A percentile compares a stretch with the other conserved stretches of the same genome.
Evolutionary conservation across 2,329 filamentous ascomycete species (phyloP).

Genomic region (Polytolypa hystricis): DNA sequence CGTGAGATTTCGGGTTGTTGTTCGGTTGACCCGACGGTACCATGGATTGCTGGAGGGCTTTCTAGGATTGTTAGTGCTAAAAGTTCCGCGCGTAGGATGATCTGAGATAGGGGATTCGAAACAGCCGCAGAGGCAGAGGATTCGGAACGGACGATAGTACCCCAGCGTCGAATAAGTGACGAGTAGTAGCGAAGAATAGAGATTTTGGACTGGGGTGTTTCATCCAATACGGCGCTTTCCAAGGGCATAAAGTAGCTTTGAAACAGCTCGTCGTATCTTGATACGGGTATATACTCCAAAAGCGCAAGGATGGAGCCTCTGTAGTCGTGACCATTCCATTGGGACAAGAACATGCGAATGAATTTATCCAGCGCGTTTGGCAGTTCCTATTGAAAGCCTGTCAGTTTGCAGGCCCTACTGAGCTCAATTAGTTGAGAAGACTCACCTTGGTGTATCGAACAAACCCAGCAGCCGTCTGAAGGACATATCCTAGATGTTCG

Average conservation of each 20-base stretch:
- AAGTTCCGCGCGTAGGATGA: constrained; percentile 39
- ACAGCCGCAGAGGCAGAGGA: constrained; percentile 6
- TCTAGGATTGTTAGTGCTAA: constrained; percentile 53
- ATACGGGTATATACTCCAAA: constrained; percentile 23
- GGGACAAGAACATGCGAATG: constrained; percentile 41
- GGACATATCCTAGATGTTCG: constrained; percentile 25
- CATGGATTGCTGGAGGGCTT: constrained; percentile 26
- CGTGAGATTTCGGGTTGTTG: constrained; percentile 18
- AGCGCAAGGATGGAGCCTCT: constrained; percentile 31
- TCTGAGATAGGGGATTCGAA: constrained; percentile 27
- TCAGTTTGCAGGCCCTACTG: constrained; percentile 1
- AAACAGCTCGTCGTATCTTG: constrained; percentile 24
- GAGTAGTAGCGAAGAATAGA: constrained; percentile 58
- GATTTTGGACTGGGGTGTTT: constrained; percentile 40
- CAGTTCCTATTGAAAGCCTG: constrained; percentile 19
- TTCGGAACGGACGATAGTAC: constrained; percentile 22
- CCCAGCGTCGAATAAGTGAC: constrained; percentile 49
- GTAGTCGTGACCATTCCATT: constrained; percentile 53
- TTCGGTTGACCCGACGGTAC: not conserved
- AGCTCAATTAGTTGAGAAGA: no score
- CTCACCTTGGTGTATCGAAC: constrained; percentile 30
- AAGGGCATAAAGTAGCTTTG: constrained; percentile 26
- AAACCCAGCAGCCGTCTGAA: constrained; percentile 25
- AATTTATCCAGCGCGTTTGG: constrained; percentile 24
- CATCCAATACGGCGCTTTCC: constrained; percentile 31